Evolutionary conservation across 306 rosid genomes (phyloP).

Genomic region (Pachyrhizus erosus): DNA sequence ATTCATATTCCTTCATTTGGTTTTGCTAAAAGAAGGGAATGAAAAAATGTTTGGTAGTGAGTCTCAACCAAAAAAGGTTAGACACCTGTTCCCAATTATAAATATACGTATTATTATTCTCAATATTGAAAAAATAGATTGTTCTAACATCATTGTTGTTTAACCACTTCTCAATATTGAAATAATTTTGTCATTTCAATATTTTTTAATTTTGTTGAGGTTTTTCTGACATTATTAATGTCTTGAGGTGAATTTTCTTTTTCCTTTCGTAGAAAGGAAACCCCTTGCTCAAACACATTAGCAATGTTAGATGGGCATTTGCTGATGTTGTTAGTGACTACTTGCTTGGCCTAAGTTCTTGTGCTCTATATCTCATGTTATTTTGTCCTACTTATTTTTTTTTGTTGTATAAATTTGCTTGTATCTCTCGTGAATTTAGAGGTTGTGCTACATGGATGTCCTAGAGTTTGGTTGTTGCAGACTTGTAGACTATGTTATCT

Average conservation of each 20-base stretch:
- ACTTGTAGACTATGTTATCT: neutral
- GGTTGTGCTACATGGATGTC: neutral
- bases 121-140: too few relatives aligned
- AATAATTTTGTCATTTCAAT: too few relatives aligned
- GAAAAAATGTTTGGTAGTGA: too few relatives aligned
- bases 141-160: too few relatives aligned
- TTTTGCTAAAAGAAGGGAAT: too few relatives aligned
- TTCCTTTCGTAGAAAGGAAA: slow-evolving; percentile 76
- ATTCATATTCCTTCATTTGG: too few relatives aligned
- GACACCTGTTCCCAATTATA: too few relatives aligned
- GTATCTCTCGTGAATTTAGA: slow-evolving; percentile 22
- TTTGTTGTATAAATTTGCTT: neutral
- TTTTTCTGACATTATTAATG: too few relatives aligned
- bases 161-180: too few relatives aligned
- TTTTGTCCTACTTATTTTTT: neutral
- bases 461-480: neutral
- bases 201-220: too few relatives aligned
- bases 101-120: too few relatives aligned
- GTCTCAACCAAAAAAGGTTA: too few relatives aligned
- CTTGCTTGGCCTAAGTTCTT: slow-evolving; percentile 87
- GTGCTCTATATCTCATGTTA: slow-evolving; percentile 95
- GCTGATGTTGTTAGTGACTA: slow-evolving; percentile 93
- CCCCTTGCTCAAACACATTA: slow-evolving; percentile 89
- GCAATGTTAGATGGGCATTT: slow-evolving; percentile 92
- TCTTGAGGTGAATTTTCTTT: slow-evolving; percentile 2